Percentiles rank a stretch among this genome's conserved stretches.
These are phyloP conservation scores for Naganishia randhawae DNA, from an alignment of 768 basidiomycete genomes.

Conservation along the genomic window DNA sequence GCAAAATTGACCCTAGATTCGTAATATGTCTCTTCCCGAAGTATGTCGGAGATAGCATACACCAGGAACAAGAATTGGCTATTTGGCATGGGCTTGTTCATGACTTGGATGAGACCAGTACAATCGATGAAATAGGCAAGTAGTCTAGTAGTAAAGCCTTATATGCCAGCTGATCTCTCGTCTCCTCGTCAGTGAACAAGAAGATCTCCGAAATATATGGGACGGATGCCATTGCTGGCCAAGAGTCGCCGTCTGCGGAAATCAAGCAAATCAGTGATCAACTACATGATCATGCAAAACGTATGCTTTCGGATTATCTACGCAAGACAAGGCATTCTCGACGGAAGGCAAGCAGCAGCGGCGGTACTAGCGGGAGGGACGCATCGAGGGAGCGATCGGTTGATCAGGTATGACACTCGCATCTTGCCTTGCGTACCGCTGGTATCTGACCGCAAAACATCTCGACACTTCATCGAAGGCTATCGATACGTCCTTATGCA, in stretches of 20 bases:
- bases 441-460: background rate
- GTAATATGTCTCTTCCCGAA: constrained; percentile 75
- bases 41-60: constrained; percentile 63
- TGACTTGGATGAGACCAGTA: constrained; percentile 64
- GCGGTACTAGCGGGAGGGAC: background rate
- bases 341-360: background rate
- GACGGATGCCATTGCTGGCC: background rate
- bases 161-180: background rate
- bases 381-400: background rate
- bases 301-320: constrained; percentile 71
- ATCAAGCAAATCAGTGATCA: constrained; percentile 22
- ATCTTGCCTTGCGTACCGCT: background rate
- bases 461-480: no score
- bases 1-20: constrained; percentile 77
- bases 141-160: background rate
- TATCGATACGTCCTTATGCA: constrained; percentile 77
- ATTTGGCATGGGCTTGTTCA: constrained; percentile 72
- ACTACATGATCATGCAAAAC: constrained; percentile 62
- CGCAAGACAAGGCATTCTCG: constrained; percentile 56
- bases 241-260: background rate
- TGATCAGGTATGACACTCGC: constrained; percentile 25
- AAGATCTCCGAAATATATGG: constrained; percentile 24
- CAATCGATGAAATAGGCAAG: constrained; percentile 83
- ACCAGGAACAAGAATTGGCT: constrained; percentile 58
- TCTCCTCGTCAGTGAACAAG: constrained; percentile 15